phyloP scores from a whole-genome alignment of 2,329 filamentous ascomycete genomes.

The Clarireedia homoeocarpa region DNA sequence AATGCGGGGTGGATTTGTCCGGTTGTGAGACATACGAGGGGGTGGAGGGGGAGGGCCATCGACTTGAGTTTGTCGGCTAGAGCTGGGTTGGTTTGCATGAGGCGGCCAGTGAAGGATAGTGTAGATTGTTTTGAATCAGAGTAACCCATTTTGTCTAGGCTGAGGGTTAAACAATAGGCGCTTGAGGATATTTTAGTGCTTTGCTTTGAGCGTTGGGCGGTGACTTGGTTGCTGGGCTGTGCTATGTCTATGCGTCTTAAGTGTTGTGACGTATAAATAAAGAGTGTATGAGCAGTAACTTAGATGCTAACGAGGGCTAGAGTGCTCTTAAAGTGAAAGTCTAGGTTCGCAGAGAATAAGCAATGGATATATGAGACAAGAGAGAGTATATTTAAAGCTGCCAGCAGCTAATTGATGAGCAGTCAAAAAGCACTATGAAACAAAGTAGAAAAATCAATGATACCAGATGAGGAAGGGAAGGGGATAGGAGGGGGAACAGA shows the following conservation, averaged over 20 bases:
- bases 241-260: not conserved
- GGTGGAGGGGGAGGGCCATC: constrained; percentile 57
- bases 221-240: not conserved
- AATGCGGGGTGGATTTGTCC: constrained; percentile 58
- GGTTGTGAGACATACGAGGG: constrained; percentile 55
- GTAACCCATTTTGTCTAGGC: not conserved
- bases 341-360: too few relatives aligned
- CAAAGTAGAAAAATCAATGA: not conserved
- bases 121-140: not conserved
- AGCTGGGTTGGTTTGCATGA: constrained; percentile 35
- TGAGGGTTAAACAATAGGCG: not conserved
- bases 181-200: not conserved
- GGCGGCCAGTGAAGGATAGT: not conserved
- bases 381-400: constrained; percentile 17
- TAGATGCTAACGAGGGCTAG: too few relatives aligned
- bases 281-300: not conserved
- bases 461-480: not conserved
- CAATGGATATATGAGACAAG: not conserved
- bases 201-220: not conserved
- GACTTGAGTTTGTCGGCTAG: constrained; percentile 55
- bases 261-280: too few relatives aligned
- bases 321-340: not conserved
- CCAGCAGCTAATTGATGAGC: constrained; percentile 19
- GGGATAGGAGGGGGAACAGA: not conserved
- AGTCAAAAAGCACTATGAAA: not conserved